Evolutionary conservation across 495 filamentous ascomycete species (phyloP), one percentile per base, ranked within the genome.

Genomic region (Talaromyces thailandensis): DNA sequence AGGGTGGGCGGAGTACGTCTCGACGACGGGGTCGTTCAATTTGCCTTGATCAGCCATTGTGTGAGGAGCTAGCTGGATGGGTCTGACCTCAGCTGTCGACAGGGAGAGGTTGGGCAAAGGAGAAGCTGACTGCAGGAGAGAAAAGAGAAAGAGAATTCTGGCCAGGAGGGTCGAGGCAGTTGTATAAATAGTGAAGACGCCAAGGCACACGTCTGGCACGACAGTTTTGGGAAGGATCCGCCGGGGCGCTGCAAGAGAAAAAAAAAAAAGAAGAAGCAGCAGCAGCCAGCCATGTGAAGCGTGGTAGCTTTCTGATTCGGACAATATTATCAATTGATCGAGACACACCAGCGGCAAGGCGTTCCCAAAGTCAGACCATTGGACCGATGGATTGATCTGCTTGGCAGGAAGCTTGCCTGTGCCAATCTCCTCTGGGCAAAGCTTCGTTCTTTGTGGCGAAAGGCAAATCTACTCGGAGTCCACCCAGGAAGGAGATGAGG

Each of bases 31-130:
- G 6, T 40, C 37, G 57, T 40, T 16, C 21, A 59, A 59, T 28
- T 59, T 59, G 57, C n/a, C 57, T 40, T 59, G 57, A 25, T 59
- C 57, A 37, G 57, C 57, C 57, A 59, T 40, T 28, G 37, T 25
- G 57, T 26, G 23, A 28, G 57, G n/a, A 35, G 31, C 31, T 35
- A 35, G 31, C 31, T 35, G 23, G n/a, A 37, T 18, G 32, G 32
- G n/a, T 25, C 16, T 16, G 57, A 45, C 25, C 32, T 37, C 37
- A 40, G 37, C n/a, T 16, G 12, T n/a, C 18, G 16, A 18, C 4
- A 8, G 18, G 12, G 28, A 16, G 24, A 26, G 35, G 5, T 12
- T 26, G 1, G 32, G 37, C 37, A 31, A 16, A 28, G 37, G 31
- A 35, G 31, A 35, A 35, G 57, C 31, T n/a, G 23, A 59, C 23